Base-by-base conservation (phyloP, 768 basidiomycete genomes). In the Calocera viscosa region DNA sequence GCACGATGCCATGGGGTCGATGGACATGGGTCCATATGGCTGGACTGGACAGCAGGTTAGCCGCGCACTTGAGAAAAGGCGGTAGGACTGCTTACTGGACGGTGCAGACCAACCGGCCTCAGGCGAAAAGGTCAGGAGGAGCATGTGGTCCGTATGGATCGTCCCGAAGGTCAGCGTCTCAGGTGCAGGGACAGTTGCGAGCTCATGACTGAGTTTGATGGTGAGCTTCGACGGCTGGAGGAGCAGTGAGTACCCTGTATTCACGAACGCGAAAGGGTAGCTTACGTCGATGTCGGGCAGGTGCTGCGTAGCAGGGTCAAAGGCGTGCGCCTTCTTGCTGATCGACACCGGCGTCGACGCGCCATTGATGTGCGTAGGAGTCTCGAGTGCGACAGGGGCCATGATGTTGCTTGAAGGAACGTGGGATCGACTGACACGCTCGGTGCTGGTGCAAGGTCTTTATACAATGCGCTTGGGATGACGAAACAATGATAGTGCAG, bases 31-130 rank as follows among this genome's bases (percentile, higher is more conserved):
- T 7, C 77, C 83, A 70, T 87, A 89, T 43, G 78, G 78, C 68
- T 73, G 71, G 70, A 80, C 79, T 67, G 72, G 70, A 19, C 78
- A 2, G 74, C 72, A 1, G 72, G 75, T 78, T 78, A 79, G 2
- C 78, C 78, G 26, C 30, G 66, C 22, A 30, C 38, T 24, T 33
- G 28, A 41, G 47, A n/a, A 60, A 38, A 14, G 35, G 26, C 49
- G 34, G 26, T n/a, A 43, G 35, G 53, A 65, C 0, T 88, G 88
- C 71, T 83, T 86, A 72, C 91, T 88, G 70, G 87, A 82, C 0
- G 89, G 89, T 1, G 80, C 76, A 8, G 82, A 83, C 89, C 89
- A 91, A 11, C 89, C 89, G 12, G 64, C 32, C 28, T 35, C 67
- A 1, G 65, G 64, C 2, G 53, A 63, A 49, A 63, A 69, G 8